Base-by-base conservation (phyloP, 2,329 filamentous ascomycete genomes). In the Sclerotinia sclerotiorum region DNA sequence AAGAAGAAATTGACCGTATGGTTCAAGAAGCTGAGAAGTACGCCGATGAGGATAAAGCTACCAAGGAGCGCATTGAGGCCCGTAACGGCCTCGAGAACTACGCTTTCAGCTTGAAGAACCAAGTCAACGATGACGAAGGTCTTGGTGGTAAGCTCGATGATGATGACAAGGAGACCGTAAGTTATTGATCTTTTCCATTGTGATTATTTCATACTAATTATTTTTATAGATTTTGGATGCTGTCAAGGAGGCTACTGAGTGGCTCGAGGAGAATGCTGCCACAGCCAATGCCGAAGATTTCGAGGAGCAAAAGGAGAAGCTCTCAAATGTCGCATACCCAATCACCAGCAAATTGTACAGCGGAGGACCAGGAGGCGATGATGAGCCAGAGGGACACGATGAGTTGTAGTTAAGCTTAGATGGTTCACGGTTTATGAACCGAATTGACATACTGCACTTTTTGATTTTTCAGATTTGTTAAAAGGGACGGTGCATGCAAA, bases 251-350 rank as follows among this genome's bases (percentile, higher is more conserved):
- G 85, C 93, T 72, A 90, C 90, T 76, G 94, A 97, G 81, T 99
- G 95, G 95, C 90, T 99, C 70, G 94, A 97, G 76, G 93, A 97
- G 87, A 96, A 97, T 83, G 92, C 88, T 74, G 88, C 90, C 74
- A 90, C 90, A 65, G 95, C 95, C 73, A 88, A 85, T 74, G 86
- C 93, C 70, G 94, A 97, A 84, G 95, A 98, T 85, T 97, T 98
- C 77, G 94, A 97, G 82, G 95, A 99, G 88, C 94, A 98, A 86
- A 97, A 96, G 87, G 94, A 99, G 91, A 97, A 97, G 88, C 88
- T 99, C 75, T 96, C 92, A 77, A 91, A 91, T 81, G 92, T 97
- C 73, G 95, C 95, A 67, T 97, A 98, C 85, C 95, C 95, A 75
- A 99, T 99, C 84, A 99, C 95, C 77, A 97, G 92, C 85, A 99